Percentiles rank a stretch among this genome's conserved stretches.
Evolutionary conservation across 257 asterid genomes (phyloP).

Genomic region (Solanum piurae): DNA sequence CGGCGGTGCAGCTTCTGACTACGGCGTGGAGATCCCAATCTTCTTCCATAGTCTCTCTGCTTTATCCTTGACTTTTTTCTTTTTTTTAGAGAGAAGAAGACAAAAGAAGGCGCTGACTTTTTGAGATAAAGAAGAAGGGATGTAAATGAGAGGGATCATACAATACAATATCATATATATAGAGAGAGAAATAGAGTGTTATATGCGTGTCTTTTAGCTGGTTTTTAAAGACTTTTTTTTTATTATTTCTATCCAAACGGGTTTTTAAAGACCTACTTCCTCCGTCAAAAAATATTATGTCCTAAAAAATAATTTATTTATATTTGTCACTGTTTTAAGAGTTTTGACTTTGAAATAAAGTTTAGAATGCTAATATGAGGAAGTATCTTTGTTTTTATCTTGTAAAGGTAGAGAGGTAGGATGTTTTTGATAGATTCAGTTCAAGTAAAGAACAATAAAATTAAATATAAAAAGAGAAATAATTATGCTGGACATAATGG

Average conservation of each 20-base stretch:
- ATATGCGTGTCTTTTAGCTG: not conserved
- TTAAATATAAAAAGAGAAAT: not conserved
- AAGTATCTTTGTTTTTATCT: too few relatives aligned
- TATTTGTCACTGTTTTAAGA: too few relatives aligned
- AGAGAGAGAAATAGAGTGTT: not conserved
- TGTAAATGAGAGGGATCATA: not conserved
- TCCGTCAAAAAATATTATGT: too few relatives aligned
- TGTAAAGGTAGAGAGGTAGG: not conserved
- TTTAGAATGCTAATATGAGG: too few relatives aligned
- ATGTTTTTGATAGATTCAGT: too few relatives aligned
- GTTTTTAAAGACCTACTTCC: too few relatives aligned
- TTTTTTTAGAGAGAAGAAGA: slow-evolving; percentile 4
- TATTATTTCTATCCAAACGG: too few relatives aligned
- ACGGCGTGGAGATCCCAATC: slow-evolving; percentile 96
- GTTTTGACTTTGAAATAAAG: too few relatives aligned
- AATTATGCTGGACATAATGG: too few relatives aligned
- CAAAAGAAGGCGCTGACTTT: slow-evolving; percentile 68
- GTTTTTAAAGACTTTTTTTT: not conserved
- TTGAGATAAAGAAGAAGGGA: not conserved
- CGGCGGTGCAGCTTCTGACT: slow-evolving; percentile 77
- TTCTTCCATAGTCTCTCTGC: slow-evolving; percentile 40
- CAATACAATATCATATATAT: not conserved
- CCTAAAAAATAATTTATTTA: too few relatives aligned
- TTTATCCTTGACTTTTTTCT: not conserved
- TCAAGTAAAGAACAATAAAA: too few relatives aligned